Base-by-base conservation (phyloP, 331 rosid species). In the Prunus yedoensis region DNA sequence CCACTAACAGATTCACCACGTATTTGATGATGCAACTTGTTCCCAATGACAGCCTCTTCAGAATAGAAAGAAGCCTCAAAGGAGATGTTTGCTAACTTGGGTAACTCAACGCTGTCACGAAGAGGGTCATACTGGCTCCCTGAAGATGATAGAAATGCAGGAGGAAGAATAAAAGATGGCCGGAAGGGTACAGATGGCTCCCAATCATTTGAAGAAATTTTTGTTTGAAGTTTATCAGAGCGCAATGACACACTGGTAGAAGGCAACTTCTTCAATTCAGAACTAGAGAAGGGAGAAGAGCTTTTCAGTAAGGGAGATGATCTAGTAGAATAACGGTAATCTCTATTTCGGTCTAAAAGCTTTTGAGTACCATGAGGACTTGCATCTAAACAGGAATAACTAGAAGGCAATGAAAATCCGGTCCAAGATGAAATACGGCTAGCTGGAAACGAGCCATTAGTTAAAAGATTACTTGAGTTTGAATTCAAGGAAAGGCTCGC, bases 151-250 rank as follows among this genome's bases (percentile, higher is more conserved):
- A 76, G 32, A n/a, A 60, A 73, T 45, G 84, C 80, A 18, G 89
- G 69, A 76, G 93, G 90, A 77, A 92, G 87, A 68, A 88, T 84
- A 82, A 91, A 88, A 12, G 97, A 89, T 67, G 97, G 99, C 68
- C 68, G 90, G 83, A 95, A 92, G 57, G 99, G 99, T 70, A 85
- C 78, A 74, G 97, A 95, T 65, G 99, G 97, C 80, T 90, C 97
- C 99, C 99, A 95, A 79, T 88, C 89, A 75, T 84, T 68, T 38
- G 87, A 89, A 80, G 83, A 32, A 66, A 80, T 53, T 79, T 80
- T 87, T 32, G 70, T 61, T 83, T 78, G 87, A 82, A 71, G 78
- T 73, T 85, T 87, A 58, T 80, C 53, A 74, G 87, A 68, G 73
- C 18, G 78, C 66, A 68, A 68, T 47, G 83, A 66, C 74, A 74